Evolutionary conservation across 2,329 filamentous ascomycete genomes (phyloP), one percentile per base, ranked within the genome.

Genomic region (Chaetomium olivaceum): DNA sequence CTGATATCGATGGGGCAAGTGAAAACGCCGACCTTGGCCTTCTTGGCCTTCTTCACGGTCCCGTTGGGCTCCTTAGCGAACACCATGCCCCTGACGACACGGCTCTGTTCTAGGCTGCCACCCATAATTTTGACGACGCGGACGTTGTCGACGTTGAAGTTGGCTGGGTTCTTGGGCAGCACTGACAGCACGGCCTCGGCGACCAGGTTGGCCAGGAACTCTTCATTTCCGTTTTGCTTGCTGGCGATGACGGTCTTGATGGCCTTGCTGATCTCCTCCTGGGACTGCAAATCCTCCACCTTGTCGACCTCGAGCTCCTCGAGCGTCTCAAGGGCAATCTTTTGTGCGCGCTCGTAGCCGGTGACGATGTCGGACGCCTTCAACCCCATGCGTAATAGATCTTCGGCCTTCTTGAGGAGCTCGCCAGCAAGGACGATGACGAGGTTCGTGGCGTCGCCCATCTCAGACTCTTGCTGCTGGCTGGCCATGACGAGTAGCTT

Each of bases 91-190:
- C 91, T 96, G 67, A 99, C 90, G 16, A 99, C 94, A 71, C 88
- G 89, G 78, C 93, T 97, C 82, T 99, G 93, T 75, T 96, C 92
- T 76, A 99, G 82, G 77, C 91, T 93, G 70, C 95, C 94, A 73
- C 95, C 95, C 94, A 99, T 98, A 75, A 99, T 99, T 86, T 99
- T 99, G 74, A 99, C 96, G 65, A 99, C 96, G 67, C 95, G 91
- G 74, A 99, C 90, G 79, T 99, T 99, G 83, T 99, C 95, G 70
- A 99, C 93, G 80, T 97, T 99, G 86, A 99, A 99, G 81, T 96
- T 93, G 77, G 85, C 81, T 25, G 95, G 91, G 81, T 97, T 97
- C 84, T 97, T 97, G 71, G 96, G 95, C 69, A 99, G 86, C 23
- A 99, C 93, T 54, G 92, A 89, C 64, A 98, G 87, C 64, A 90